Conservation (phyloP, 176 grass and related monocot genomes). For the Alopecurus myosuroides region DNA sequence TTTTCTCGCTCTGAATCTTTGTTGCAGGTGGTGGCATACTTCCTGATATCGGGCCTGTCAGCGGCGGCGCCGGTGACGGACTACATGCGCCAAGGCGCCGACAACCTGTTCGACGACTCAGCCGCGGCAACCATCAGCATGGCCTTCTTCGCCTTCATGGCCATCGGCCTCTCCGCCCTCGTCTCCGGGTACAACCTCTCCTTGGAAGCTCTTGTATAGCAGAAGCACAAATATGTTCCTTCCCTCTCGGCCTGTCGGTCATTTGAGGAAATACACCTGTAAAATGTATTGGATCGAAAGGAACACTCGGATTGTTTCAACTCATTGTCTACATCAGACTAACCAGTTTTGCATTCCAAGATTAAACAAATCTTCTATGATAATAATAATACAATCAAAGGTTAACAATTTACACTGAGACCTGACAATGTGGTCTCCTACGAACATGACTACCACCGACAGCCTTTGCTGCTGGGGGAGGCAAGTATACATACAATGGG, state of each 20-base stretch:
- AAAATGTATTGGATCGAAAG: neutral
- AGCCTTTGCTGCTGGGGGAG: slow-evolving; percentile 42
- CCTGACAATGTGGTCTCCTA: slow-evolving; percentile 25
- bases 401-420: slow-evolving; percentile 45
- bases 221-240: neutral
- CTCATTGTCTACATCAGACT: neutral
- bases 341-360: neutral
- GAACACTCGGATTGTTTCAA: neutral
- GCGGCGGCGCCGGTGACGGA: slow-evolving; percentile 68
- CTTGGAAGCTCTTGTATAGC: slow-evolving; percentile 43
- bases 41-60: slow-evolving; percentile 44
- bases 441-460: slow-evolving; percentile 13
- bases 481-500: slow-evolving; percentile 26
- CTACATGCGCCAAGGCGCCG: slow-evolving; percentile 43
- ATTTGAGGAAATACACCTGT: neutral
- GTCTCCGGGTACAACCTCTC: slow-evolving; percentile 65
- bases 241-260: too few species aligned
- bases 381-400: neutral
- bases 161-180: slow-evolving; percentile 49
- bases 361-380: neutral
- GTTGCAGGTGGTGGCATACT: slow-evolving; percentile 41
- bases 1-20: neutral
- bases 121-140: slow-evolving; percentile 58
- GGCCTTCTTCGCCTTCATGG: slow-evolving; percentile 64
- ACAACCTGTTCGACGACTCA: slow-evolving; percentile 59